Base-by-base conservation (phyloP, 345 rosid genomes). In the Combretum micranthum region DNA sequence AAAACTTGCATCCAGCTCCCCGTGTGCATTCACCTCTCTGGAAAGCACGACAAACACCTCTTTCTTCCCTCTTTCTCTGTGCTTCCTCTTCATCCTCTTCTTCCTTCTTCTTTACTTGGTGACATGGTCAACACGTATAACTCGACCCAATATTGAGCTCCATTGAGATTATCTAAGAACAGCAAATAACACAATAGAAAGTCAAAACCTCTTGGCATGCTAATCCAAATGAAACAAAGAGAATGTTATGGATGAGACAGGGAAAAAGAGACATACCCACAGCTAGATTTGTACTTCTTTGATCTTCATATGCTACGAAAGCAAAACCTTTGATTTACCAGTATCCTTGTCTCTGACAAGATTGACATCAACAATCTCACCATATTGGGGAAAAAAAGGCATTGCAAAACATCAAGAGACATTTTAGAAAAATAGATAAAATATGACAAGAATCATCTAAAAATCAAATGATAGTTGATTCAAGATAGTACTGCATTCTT, bases 291-390 rank as follows among this genome's bases (percentile, higher is more conserved):
- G 99, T 89, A 60, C 97, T 92, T 62, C 99, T 70, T 50, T 93
- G 99, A 85, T 93, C 96, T 72, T 93, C 99, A 20, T 83, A 89
- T 1, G 99, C 97, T 70, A 88, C 13, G 76, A 84, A 88, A 1
- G 97, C 89, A 73, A 83, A 92, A 49, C 98, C 97, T 61, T 92
- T 0, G 97, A 86, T 77, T 92, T 92, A 2, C 97, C 96, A 57
- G 98, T 92, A 44, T 72, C 93, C 64, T 88, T 86, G 76, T 92
- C 96, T 68, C 96, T 77, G 18, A 88, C 80, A 19, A 92, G 87
- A 76, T 93, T 89, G 15, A 86, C 91, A 65, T 89, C 99, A 15
- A 93, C 99, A 53, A 93, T 64, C 78, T 88, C 99, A 21, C 97
- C 96, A 14, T 75, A 88, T 63, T 96, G 86, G 68, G 47, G 47